A percentile compares a stretch with the other conserved stretches of the same genome.
phyloP scores from a whole-genome alignment of 805 yeast genomes.

The Torulaspora indica region DNA sequence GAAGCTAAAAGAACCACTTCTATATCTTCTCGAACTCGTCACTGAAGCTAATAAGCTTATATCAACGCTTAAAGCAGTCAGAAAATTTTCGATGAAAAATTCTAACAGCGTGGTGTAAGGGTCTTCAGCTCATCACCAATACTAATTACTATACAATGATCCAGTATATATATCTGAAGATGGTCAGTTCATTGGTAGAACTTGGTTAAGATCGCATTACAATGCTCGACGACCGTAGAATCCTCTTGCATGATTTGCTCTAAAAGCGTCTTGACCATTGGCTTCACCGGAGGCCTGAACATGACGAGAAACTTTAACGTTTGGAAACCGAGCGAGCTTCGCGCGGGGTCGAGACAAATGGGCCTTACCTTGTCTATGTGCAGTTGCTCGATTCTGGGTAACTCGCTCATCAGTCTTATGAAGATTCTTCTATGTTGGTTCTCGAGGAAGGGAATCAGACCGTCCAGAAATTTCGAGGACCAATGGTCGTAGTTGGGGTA shows the following conservation, averaged over 20 bases:
- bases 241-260: slow-evolving; percentile 26
- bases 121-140: neutral
- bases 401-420: slow-evolving; percentile 76
- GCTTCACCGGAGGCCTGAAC: slow-evolving; percentile 83
- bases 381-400: slow-evolving; percentile 66
- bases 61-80: neutral
- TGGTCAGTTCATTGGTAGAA: slow-evolving; percentile 12
- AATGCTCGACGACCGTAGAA: slow-evolving; percentile 24
- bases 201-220: slow-evolving; percentile 29
- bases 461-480: slow-evolving; percentile 68
- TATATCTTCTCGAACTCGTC: too few species aligned
- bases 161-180: neutral
- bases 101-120: slow-evolving; percentile 11
- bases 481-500: slow-evolving; percentile 54
- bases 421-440: slow-evolving; percentile 73
- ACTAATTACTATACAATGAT: neutral
- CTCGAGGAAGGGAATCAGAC: slow-evolving; percentile 79
- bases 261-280: slow-evolving; percentile 31
- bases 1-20: neutral
- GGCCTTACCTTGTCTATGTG: slow-evolving; percentile 64
- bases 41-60: too few species aligned
- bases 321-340: slow-evolving; percentile 75
- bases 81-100: neutral
- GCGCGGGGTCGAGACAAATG: slow-evolving; percentile 78
- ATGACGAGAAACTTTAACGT: slow-evolving; percentile 76